Base-by-base conservation (phyloP, 768 basidiomycete genomes). In the Phanerodontia chrysosporium region DNA sequence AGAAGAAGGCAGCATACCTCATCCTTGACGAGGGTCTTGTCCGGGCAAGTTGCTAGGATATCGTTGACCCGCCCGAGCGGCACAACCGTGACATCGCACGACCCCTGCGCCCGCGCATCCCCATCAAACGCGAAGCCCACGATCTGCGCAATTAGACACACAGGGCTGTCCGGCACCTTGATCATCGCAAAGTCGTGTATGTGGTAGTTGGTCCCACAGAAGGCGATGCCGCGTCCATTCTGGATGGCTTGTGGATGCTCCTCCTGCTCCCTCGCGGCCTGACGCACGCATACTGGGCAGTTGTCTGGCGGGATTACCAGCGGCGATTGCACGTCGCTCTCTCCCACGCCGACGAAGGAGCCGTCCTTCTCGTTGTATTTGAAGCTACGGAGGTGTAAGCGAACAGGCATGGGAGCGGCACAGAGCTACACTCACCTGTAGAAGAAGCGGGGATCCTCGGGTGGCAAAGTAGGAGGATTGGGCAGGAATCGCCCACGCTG, bases 161-260 rank as follows among this genome's bases (percentile, higher is more conserved):
- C 80, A 0, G 85, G 21, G 12, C 12, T 85, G 1, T 74, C 61
- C 0, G 74, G 69, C 0, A 78, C 64, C 45, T 68, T 75, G 65
- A 85, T 79, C 5, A 85, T 72, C 4, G 83, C 81, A 60, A 81
- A 89, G 36, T 92, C 90, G 45, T 83, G 70, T 0, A 74, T 51
- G 55, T 92, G 90, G 61, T 85, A 91, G 0, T 70, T 70, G 1
- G 73, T 63, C 0, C 81, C 82, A 10, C 69, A 71, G 65, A 75
- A 83, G 0, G 74, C 69, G 25, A 89, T 58, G 0, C 83, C 86
- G 21, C 70, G 70, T 0, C 63, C 58, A n/a, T 80, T 64, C 28
- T 67, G 1, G 13, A 61, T 18, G 18, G 12, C n/a, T 27, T 63
- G 60, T 13, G 71, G 67, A n/a, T 65, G 58, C 18, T 62, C 55